These are phyloP conservation scores for Salix exigua DNA, from an alignment of 345 rosid species.

Conservation along the genomic window DNA sequence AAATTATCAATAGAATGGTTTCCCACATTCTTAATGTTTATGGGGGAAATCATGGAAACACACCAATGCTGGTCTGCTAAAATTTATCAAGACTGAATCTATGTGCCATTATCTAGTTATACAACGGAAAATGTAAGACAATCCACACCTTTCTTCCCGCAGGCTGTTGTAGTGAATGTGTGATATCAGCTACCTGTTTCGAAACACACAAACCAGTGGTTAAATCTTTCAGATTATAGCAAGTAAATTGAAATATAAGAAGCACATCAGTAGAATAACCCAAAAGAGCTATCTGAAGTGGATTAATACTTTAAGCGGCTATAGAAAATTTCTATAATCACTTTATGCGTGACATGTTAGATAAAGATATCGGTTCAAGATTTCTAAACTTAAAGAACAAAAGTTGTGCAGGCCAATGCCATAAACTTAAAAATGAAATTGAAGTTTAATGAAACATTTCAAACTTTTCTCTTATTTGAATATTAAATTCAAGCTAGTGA, in stretches of 20 bases:
- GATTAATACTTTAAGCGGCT: not conserved
- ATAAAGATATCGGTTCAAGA: not conserved
- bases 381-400: not conserved
- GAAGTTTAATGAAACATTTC: not conserved
- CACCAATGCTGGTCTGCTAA: not conserved
- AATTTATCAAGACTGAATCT: conserved; percentile 1
- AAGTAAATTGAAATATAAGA: not conserved
- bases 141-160: conserved; percentile 76
- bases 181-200: conserved; percentile 83
- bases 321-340: not conserved
- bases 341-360: not conserved
- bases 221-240: not conserved
- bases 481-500: not conserved
- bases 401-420: not conserved
- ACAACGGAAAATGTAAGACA: conserved; percentile 3
- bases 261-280: not conserved
- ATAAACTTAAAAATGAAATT: not conserved
- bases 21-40: not conserved
- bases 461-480: not conserved
- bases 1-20: not conserved
- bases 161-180: conserved; percentile 95
- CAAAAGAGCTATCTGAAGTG: not conserved
- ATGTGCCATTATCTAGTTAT: not conserved
- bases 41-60: not conserved
- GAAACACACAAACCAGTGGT: conserved; percentile 13